These are phyloP conservation scores for Nicotiana obtusifolia DNA, from an alignment of 257 asterid genomes.

Conservation along the genomic window DNA sequence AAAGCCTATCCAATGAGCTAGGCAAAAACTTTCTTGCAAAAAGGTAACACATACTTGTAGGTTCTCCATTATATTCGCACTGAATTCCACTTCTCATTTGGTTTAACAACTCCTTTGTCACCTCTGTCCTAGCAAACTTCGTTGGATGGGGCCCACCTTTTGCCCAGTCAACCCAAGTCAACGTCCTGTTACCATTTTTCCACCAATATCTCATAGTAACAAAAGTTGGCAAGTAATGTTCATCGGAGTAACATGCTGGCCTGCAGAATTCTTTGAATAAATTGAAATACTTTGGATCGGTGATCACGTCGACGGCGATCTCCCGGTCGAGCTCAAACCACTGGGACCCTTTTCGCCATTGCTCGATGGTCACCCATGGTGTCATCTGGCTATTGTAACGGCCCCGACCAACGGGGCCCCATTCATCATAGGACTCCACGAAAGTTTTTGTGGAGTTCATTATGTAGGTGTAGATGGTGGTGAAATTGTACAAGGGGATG, in stretches of 20 bases:
- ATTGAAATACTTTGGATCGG: conserved; percentile 29
- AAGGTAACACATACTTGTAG: conserved; percentile 48
- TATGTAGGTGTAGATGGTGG: conserved; percentile 43
- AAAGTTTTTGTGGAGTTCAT: conserved; percentile 40
- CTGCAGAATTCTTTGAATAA: conserved; percentile 41
- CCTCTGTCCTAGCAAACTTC: conserved; percentile 36
- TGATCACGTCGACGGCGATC: conserved; percentile 40
- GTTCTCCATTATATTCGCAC: conserved; percentile 56
- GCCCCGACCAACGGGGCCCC: conserved; percentile 63
- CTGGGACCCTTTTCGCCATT: conserved; percentile 79
- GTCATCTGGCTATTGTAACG: conserved; percentile 51
- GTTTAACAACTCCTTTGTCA: conserved; percentile 33
- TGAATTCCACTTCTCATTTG: conserved; percentile 30
- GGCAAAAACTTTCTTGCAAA: conserved; percentile 73
- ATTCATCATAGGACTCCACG: conserved; percentile 51
- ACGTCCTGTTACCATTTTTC: conserved; percentile 46
- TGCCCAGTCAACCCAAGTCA: conserved; percentile 94
- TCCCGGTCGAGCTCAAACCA: conserved; percentile 68
- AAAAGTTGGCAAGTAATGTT: conserved; percentile 65
- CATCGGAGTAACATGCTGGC: conserved; percentile 76
- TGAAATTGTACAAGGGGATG: conserved; percentile 65
- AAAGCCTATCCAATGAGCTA: conserved; percentile 44
- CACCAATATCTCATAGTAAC: conserved; percentile 32
- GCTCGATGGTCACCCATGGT: conserved; percentile 31
- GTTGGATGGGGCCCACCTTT: conserved; percentile 75